Conservation (phyloP, 441 rosid species). For the Syzygium syzygioides region DNA sequence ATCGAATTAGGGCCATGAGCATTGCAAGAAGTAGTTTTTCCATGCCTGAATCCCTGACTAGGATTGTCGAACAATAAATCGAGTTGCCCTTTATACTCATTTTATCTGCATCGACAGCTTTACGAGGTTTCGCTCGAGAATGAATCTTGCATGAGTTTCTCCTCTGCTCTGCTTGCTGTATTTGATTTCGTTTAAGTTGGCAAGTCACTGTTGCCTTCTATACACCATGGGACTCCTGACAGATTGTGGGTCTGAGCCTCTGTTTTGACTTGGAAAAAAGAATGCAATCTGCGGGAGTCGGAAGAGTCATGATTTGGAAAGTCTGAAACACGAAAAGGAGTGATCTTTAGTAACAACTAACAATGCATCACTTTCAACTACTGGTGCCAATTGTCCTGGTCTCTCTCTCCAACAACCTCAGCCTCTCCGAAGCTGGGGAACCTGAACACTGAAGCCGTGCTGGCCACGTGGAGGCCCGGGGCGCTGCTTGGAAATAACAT, state of each 20-base stretch:
- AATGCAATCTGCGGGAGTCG: background rate
- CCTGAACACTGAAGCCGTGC: background rate
- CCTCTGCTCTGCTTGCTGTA: background rate
- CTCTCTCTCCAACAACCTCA: background rate
- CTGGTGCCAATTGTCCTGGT: conserved; percentile 9
- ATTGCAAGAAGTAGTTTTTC: background rate
- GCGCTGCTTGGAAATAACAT: background rate
- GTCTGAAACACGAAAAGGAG: background rate
- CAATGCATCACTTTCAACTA: background rate
- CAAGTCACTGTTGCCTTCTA: background rate
- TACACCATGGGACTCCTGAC: background rate
- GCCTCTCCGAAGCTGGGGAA: background rate
- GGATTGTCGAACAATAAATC: background rate
- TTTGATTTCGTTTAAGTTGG: background rate
- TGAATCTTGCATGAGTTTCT: background rate
- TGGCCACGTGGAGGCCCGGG: conserved; percentile 13
- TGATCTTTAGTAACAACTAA: background rate
- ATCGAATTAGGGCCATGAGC: background rate
- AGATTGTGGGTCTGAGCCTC: background rate
- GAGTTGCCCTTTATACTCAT: background rate
- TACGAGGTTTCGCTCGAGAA: background rate
- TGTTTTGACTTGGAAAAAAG: background rate
- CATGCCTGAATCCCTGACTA: background rate
- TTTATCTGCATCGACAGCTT: background rate
- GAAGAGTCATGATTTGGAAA: background rate